Conservation (phyloP, 805 yeast species). For the Metschnikowia orientalis region DNA sequence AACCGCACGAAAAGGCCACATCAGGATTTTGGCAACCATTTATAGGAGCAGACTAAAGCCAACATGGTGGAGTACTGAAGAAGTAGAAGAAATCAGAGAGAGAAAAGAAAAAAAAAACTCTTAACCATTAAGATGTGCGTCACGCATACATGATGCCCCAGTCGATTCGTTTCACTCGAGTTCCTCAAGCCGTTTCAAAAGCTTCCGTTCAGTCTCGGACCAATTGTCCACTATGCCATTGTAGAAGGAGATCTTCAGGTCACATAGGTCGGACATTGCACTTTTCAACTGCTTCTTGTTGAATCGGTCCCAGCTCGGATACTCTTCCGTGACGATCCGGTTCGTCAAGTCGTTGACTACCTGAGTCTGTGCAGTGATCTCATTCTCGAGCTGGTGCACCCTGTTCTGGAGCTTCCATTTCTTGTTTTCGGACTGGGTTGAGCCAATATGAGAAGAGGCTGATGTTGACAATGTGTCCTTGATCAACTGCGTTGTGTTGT, state of each 20-base stretch:
- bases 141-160: no score
- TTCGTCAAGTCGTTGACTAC: slow-evolving; percentile 44
- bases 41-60: no score
- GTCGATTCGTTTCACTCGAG: no score
- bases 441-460: slow-evolving; percentile 38
- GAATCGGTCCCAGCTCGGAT: slow-evolving; percentile 68
- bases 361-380: slow-evolving; percentile 39
- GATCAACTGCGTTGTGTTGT: slow-evolving; percentile 40
- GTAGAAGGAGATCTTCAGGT: slow-evolving; percentile 71
- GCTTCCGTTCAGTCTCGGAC: slow-evolving; percentile 48
- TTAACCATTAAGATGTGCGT: no score
- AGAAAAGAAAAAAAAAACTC: no score
- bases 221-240: slow-evolving; percentile 64
- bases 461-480: slow-evolving; percentile 50
- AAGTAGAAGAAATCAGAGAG: background rate
- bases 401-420: slow-evolving; percentile 39
- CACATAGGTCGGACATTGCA: slow-evolving; percentile 68
- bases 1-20: no score
- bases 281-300: slow-evolving; percentile 73
- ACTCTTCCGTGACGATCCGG: slow-evolving; percentile 47
- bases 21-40: no score
- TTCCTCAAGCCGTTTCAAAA: slow-evolving; percentile 17
- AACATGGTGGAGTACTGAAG: no score
- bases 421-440: slow-evolving; percentile 42
- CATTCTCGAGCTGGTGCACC: slow-evolving; percentile 43